A percentile compares a stretch with the other conserved stretches of the same genome.
These are phyloP conservation scores for Trichosporon coremiiforme DNA, from an alignment of 1,284 basidiomycete species.

Conservation along the genomic window DNA sequence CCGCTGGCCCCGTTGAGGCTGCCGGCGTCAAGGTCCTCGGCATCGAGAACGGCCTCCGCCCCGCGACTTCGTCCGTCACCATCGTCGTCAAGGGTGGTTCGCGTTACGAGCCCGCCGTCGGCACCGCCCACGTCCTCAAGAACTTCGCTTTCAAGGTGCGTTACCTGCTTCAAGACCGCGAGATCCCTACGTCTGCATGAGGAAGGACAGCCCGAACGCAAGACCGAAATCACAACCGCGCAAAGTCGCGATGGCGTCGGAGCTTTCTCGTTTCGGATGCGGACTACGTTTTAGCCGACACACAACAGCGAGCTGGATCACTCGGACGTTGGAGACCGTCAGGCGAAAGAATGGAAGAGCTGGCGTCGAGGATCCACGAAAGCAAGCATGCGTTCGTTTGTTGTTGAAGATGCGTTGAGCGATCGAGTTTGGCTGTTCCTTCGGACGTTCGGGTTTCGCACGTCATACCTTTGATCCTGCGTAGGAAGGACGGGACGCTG, in stretches of 20 bases:
- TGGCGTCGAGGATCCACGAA: neutral
- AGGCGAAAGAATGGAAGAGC: neutral
- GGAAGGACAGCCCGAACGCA: neutral
- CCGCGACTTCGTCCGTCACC: conserved; percentile 75
- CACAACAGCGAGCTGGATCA: neutral
- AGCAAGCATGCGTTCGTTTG: neutral
- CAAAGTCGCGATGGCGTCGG: neutral
- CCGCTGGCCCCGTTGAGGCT: conserved; percentile 72
- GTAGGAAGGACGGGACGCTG: neutral
- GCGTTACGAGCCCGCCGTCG: conserved; percentile 79
- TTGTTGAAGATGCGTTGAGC: neutral
- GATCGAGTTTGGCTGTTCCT: neutral
- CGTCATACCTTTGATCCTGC: neutral
- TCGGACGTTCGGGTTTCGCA: neutral
- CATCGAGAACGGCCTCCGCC: conserved; percentile 70
- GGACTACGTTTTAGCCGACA: conserved; percentile 2
- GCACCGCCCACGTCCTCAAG: conserved; percentile 87
- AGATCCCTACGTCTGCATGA: neutral
- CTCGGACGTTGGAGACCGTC: neutral
- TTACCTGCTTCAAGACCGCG: conserved; percentile 16
- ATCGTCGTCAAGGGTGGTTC: conserved; percentile 88
- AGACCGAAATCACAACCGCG: neutral
- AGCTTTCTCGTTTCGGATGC: conserved; percentile 9
- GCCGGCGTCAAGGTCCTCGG: conserved; percentile 82
- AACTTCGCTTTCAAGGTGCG: conserved; percentile 95